Evolutionary conservation across 345 rosid species (phyloP).

Genomic region (Salix exigua): DNA sequence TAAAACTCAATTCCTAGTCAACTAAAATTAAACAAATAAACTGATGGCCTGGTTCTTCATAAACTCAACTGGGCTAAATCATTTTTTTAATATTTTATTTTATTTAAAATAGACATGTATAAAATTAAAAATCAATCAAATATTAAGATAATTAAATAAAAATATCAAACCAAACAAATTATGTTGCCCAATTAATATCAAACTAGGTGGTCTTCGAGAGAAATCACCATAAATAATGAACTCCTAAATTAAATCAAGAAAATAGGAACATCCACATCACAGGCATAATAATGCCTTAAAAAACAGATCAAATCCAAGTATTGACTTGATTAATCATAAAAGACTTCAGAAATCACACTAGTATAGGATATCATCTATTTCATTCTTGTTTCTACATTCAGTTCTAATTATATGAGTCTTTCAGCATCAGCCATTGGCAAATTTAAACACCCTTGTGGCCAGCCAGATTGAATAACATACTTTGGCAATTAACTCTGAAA

Average conservation of each 20-base stretch:
- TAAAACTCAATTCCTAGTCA: no score
- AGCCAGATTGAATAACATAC: neutral
- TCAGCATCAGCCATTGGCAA: neutral
- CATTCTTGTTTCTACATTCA: neutral
- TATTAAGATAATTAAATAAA: no score
- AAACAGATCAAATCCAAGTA: neutral
- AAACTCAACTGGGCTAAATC: no score
- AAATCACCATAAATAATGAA: neutral
- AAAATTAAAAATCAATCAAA: no score
- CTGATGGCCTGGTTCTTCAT: no score
- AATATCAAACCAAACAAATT: no score
- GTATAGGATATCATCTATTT: neutral
- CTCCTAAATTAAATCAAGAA: neutral
- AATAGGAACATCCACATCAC: neutral
- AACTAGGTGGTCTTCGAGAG: neutral
- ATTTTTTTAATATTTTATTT: no score
- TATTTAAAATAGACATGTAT: no score
- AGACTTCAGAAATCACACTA: neutral
- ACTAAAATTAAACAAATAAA: no score
- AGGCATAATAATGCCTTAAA: neutral
- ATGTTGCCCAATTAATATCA: neutral
- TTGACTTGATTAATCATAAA: neutral
- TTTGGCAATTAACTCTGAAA: neutral
- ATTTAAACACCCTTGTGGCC: neutral
- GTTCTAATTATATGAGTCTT: neutral